Conservation (phyloP, 352 stramenopile genomes). For the Aphanomyces invadans region DNA sequence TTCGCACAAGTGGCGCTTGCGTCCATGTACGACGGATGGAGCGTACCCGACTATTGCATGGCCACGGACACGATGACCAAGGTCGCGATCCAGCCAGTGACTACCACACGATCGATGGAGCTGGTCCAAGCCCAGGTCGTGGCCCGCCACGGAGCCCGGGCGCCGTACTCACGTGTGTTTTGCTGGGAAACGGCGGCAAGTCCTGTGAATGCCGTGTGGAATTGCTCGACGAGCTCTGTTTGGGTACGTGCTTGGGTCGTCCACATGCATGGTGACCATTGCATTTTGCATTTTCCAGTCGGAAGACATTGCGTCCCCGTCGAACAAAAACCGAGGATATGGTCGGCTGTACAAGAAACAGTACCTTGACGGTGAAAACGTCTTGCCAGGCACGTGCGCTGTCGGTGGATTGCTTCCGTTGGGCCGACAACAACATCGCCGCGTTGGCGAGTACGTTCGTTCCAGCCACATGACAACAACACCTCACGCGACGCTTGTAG, state of each 20-base stretch:
- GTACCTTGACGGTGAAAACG: slow-evolving; percentile 70
- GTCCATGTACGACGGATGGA: slow-evolving; percentile 60
- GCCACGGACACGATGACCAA: slow-evolving; percentile 50
- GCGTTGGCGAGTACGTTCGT: slow-evolving; percentile 45
- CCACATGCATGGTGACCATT: slow-evolving; percentile 5
- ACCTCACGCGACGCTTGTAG: slow-evolving; percentile 25
- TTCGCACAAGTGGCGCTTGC: slow-evolving; percentile 21
- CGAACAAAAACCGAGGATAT: slow-evolving; percentile 40
- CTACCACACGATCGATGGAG: slow-evolving; percentile 46
- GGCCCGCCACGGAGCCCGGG: slow-evolving; percentile 64
- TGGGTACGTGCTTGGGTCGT: slow-evolving; percentile 48
- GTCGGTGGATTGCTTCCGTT: slow-evolving; percentile 62
- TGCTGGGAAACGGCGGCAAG: slow-evolving; percentile 74
- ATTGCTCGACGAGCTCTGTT: slow-evolving; percentile 60
- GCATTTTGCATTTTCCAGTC: slow-evolving; percentile 32
- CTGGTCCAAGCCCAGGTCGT: slow-evolving; percentile 79
- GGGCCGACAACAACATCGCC: slow-evolving; percentile 71
- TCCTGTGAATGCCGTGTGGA: slow-evolving; percentile 65
- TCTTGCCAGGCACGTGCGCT: slow-evolving; percentile 62
- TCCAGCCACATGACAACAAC: background rate
- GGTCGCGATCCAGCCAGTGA: slow-evolving; percentile 50
- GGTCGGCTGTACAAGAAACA: slow-evolving; percentile 71
- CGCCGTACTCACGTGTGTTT: slow-evolving; percentile 61
- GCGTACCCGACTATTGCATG: slow-evolving; percentile 77
- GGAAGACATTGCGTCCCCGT: slow-evolving; percentile 48